Evolutionary conservation across 129 eudicot species (phyloP), one percentile per base, ranked within the genome.

Genomic region (Daucus carota): DNA sequence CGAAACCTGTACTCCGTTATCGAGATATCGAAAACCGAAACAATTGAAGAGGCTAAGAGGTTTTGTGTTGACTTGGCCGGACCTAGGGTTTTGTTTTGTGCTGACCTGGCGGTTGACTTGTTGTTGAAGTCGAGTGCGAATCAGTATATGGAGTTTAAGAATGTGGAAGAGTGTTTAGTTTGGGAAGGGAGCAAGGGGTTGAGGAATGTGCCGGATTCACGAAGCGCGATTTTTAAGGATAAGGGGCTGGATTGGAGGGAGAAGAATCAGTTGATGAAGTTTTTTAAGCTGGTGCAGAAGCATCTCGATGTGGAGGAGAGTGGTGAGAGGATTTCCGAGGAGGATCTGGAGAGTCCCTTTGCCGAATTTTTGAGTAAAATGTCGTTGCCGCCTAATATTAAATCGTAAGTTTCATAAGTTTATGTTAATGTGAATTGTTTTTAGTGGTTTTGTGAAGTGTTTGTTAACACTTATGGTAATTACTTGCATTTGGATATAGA

Each of bases 71-170:
- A 94, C 73, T 74, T 94, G 77, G 81, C 84, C 4, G 99, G 97
- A 54, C 97, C 99, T 52, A 90, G 96, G 82, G 96, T 91, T 78
- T 79, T 94, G 81, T 87, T 91, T 76, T 91, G 97, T 78, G 90
- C 93, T 59, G 99, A 91, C 74, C 43, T 80, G 22, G 78, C 89
- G 47, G 90, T 91, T 63, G 84, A 89, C 79, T 81, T 94, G 78
- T 33, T 94, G 79, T 70, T 94, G 73, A 89, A 76, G 52, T 89
- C 97, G 17, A 83, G 79, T 1, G 89, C 87, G 1, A 89, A 85
- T 85, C 86, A 89, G 85, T 94, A 94, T 73, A 83, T 91, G 85
- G 99, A 94, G 90, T 94, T 94, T 74, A 91, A 89, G 81, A 85
- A 82, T 59, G 79, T 94, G 7, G 99, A 91, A 8, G 86, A 80